Percentiles rank a stretch among this genome's conserved stretches.
phyloP scores from a whole-genome alignment of 148 eudicot species.

The Rhododendron williamsianum region DNA sequence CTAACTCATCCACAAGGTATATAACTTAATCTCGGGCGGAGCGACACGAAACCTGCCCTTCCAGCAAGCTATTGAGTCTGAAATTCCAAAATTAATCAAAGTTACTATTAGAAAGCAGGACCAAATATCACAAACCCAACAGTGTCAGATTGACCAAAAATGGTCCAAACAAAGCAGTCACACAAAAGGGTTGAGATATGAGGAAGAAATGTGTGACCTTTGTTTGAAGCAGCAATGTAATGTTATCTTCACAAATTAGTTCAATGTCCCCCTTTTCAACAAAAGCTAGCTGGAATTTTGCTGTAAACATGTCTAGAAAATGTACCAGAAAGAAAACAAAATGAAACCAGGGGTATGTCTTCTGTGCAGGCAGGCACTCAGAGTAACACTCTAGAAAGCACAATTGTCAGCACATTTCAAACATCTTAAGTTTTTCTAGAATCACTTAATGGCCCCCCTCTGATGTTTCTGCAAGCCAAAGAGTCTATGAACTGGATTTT shows the following conservation, averaged over 20 bases:
- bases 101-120: not conserved
- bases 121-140: not conserved
- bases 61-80: not conserved
- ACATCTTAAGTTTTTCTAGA: not conserved
- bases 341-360: not conserved
- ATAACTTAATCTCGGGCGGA: not conserved
- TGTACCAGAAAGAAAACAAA: slow-evolving; percentile 4
- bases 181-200: not conserved
- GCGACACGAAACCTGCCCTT: not conserved
- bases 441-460: slow-evolving; percentile 3
- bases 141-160: not conserved
- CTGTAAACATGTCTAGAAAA: slow-evolving; percentile 15
- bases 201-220: not conserved
- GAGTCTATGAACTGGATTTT: not conserved
- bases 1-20: not conserved
- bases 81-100: not conserved
- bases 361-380: not conserved
- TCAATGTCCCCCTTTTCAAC: slow-evolving; percentile 20
- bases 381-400: not conserved
- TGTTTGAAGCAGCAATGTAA: slow-evolving; percentile 15
- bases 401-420: not conserved
- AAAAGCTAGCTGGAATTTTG: slow-evolving; percentile 4
- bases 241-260: slow-evolving; percentile 11
- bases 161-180: not conserved
- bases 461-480: not conserved